These are phyloP conservation scores for Neofusicoccum laricinum DNA, from an alignment of 2,329 filamentous ascomycete species.

Conservation along the genomic window DNA sequence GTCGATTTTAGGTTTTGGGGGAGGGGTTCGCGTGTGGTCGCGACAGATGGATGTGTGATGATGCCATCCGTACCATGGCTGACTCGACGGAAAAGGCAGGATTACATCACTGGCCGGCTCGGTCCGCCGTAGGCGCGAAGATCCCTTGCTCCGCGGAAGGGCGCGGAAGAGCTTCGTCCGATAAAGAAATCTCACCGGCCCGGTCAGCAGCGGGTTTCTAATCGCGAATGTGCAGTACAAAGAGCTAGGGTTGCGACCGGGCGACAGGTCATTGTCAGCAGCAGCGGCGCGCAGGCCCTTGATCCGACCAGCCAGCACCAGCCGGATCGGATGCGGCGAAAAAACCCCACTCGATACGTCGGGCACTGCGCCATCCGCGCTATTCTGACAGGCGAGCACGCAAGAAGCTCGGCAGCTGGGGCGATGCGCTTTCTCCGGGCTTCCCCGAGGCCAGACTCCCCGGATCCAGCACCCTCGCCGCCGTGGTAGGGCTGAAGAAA, in stretches of 20 bases:
- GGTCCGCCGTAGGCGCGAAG: constrained; percentile 6
- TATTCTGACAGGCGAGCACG: constrained; percentile 12
- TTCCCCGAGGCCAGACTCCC: not conserved
- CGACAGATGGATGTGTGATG: constrained; percentile 6
- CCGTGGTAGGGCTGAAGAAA: constrained; percentile 5
- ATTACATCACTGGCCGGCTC: constrained; percentile 11
- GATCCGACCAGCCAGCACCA: not conserved
- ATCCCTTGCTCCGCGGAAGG: not conserved
- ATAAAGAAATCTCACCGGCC: not conserved
- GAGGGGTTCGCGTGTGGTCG: not conserved
- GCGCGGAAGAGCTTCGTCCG: not conserved
- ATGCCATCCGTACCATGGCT: not conserved
- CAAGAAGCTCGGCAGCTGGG: constrained; percentile 1
- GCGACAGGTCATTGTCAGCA: not conserved
- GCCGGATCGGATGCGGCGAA: not conserved
- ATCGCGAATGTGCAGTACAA: not conserved
- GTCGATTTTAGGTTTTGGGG: constrained; percentile 1
- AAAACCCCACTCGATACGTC: not conserved
- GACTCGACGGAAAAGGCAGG: constrained; percentile 3
- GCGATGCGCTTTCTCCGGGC: not conserved
- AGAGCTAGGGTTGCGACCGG: not conserved
- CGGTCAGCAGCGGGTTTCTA: not conserved
- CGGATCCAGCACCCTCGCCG: not conserved
- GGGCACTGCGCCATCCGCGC: constrained; percentile 8
- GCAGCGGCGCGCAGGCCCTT: not conserved